phyloP scores from a whole-genome alignment of 768 basidiomycete species.

The Mycena epipterygia region DNA sequence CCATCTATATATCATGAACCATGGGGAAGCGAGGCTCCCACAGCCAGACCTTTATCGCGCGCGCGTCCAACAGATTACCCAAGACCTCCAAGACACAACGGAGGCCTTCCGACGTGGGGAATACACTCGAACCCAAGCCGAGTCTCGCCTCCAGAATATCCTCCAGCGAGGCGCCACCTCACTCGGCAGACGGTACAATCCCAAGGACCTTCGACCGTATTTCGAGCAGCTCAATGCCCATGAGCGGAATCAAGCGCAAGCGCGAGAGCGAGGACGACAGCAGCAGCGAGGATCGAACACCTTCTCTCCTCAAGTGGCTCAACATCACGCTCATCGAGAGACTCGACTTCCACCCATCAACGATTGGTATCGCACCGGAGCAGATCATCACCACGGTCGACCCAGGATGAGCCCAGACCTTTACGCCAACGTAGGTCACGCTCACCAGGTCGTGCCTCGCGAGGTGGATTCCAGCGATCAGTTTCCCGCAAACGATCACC shows the following conservation, averaged over 20 bases:
- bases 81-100: neutral
- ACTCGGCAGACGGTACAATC: neutral
- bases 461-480: no score
- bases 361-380: no score
- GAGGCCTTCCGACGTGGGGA: neutral
- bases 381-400: no score
- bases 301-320: neutral
- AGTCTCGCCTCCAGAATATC: conserved; percentile 5
- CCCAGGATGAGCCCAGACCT: no score
- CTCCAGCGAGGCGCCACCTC: neutral
- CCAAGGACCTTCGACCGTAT: neutral
- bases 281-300: neutral
- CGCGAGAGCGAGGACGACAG: neutral
- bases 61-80: neutral
- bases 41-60: no score
- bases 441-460: no score
- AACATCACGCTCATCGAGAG: neutral
- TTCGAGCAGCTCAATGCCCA: neutral
- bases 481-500: neutral
- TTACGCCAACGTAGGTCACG: neutral
- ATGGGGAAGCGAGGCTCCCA: neutral
- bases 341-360: neutral
- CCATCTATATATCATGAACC: neutral
- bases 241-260: neutral
- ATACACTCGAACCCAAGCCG: neutral